Evolutionary conservation across 352 stramenopile genomes (phyloP).

Genomic region (Globisporangium paddicum): DNA sequence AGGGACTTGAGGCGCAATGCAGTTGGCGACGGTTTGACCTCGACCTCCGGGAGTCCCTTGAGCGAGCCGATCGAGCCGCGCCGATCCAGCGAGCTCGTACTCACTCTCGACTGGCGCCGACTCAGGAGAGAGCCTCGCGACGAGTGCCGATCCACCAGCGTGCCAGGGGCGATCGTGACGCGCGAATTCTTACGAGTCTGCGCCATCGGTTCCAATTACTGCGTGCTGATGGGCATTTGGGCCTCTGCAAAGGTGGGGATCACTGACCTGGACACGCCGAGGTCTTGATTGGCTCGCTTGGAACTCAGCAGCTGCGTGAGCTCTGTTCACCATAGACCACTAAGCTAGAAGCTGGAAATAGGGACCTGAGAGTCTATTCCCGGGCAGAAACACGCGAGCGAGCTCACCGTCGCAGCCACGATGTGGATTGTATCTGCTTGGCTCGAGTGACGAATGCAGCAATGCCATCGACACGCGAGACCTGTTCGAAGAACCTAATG

Average conservation of each 20-base stretch:
- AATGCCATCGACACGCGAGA: not conserved
- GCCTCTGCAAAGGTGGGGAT: not conserved
- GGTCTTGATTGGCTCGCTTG: not conserved
- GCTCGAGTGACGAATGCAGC: no score
- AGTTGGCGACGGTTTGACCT: conserved; percentile 33
- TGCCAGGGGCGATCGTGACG: conserved; percentile 14
- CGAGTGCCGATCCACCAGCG: not conserved
- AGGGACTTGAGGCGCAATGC: conserved; percentile 37
- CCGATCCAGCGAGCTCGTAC: conserved; percentile 4
- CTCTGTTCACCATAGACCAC: not conserved
- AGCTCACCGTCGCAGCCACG: no score
- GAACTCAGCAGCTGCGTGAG: not conserved
- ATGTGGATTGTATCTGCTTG: no score
- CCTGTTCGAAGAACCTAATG: not conserved
- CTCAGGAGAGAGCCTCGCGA: conserved; percentile 5
- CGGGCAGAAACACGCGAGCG: no score
- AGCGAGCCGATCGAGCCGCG: conserved; percentile 11
- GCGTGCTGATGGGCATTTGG: not conserved
- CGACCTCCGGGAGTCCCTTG: conserved; percentile 10
- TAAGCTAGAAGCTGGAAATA: no score
- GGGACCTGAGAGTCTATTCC: no score
- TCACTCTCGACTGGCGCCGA: conserved; percentile 11
- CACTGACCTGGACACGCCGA: not conserved
- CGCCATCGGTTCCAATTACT: conserved; percentile 5
- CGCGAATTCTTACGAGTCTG: conserved; percentile 9